Evolutionary conservation across 2,329 filamentous ascomycete species (phyloP).

Genomic region (Verticillium longisporum): DNA sequence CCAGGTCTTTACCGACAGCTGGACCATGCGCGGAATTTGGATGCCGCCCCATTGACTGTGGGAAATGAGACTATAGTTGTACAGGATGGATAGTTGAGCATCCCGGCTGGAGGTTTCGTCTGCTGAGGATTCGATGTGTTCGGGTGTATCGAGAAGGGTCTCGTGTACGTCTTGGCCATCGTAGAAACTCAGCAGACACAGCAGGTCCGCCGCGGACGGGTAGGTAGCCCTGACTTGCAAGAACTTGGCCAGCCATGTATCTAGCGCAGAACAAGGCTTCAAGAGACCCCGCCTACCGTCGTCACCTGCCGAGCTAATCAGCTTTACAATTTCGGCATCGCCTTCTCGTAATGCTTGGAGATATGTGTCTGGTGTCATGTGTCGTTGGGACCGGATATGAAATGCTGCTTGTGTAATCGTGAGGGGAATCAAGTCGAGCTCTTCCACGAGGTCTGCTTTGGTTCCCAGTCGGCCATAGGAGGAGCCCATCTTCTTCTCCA

Average conservation of each 20-base stretch:
- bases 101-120: not conserved
- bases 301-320: not conserved
- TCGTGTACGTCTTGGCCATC: not conserved
- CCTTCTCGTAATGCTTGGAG: not conserved
- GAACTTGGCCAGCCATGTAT: not conserved
- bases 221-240: not conserved
- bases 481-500: not conserved
- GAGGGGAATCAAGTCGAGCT: not conserved
- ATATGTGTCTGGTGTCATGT: not conserved
- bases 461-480: not conserved
- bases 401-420: not conserved
- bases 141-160: not conserved
- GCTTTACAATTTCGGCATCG: not conserved
- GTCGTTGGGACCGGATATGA: not conserved
- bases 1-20: not conserved
- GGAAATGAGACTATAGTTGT: not conserved
- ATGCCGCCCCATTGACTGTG: not conserved
- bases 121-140: not conserved
- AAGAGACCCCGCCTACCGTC: not conserved
- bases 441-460: not conserved
- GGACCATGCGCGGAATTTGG: not conserved
- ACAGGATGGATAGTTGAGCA: not conserved
- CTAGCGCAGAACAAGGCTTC: not conserved
- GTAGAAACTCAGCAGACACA: not conserved
- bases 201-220: not conserved